Base-by-base conservation (phyloP, 2,329 filamentous ascomycete species). In the Allantophomopsis cytisporea region DNA sequence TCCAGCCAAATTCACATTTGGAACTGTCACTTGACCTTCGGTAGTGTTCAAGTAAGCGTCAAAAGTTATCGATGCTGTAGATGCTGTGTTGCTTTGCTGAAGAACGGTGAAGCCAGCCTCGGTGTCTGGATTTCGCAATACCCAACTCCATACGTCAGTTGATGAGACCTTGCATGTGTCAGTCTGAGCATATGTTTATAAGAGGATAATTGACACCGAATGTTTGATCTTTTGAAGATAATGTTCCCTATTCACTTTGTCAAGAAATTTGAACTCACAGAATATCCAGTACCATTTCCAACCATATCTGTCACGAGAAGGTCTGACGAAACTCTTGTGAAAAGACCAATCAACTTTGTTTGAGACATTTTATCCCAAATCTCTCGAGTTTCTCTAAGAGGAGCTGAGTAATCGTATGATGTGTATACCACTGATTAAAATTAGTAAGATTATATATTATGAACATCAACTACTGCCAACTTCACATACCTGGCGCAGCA, bases 281-380 rank as follows among this genome's bases (percentile, higher is more conserved):
- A 61, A 46, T 67, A 67, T 11, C 60, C 61, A 1, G 69, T 72
- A 1, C 71, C 69, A 43, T 73, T 74, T 1, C 68, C 69, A 37
- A 66, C 55, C 66, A 73, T 73, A 3, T 65, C 48, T 1, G 69
- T 71, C 40, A 70, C 63, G 13, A 69, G 51, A 5, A 74, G 56
- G 38, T 66, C 69, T 1, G 55, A 54, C 0, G 67, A 69, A 3
- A 71, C 65, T 18, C 67, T 58, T 4, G 69, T 69, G 43, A 75
- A 75, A 2, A 75, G 50, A 1, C 63, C 65, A 32, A 74, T 56
- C 5, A 74, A 56, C 45, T 75, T 74, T 12, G 65, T 69, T 47
- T 74, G 66, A 32, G 64, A 68, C 31, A 71, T 57, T 42, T 73
- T 73, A 36, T 65, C 58, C 39, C 63, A 60, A 28, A 73, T 60